Evolutionary conservation across 306 rosid genomes (phyloP).

Genomic region (Rosa rugosa): DNA sequence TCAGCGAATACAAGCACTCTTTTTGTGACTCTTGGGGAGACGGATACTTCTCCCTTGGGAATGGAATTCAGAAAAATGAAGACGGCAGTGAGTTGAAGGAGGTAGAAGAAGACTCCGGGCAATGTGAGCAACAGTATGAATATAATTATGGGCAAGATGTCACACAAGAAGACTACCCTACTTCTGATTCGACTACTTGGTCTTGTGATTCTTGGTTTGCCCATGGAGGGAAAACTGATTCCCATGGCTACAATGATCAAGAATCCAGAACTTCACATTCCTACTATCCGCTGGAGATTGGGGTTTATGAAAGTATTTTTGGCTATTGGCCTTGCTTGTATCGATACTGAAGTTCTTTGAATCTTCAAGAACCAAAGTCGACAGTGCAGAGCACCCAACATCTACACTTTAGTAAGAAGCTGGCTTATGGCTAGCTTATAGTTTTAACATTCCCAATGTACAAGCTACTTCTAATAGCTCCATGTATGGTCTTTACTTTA

Average conservation of each 20-base stretch:
- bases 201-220: conserved; percentile 24
- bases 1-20: background rate
- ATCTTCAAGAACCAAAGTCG: background rate
- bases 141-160: conserved; percentile 12
- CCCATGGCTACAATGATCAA: conserved; percentile 1
- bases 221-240: conserved; percentile 11
- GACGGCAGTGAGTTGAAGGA: conserved; percentile 11
- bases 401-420: background rate
- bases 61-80: conserved; percentile 17
- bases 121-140: conserved; percentile 8
- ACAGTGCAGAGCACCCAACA: background rate
- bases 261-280: conserved; percentile 14
- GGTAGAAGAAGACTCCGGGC: background rate
- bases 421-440: background rate
- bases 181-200: conserved; percentile 28
- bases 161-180: conserved; percentile 5
- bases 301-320: conserved; percentile 25
- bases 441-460: background rate
- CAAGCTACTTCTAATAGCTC: background rate
- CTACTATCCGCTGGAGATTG: conserved; percentile 14
- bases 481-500: background rate
- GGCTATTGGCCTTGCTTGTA: conserved; percentile 47
- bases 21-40: conserved; percentile 23
- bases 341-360: background rate
- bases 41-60: conserved; percentile 9